Conservation (phyloP, 148 eudicot genomes). For the Amaranthus cruentus region DNA sequence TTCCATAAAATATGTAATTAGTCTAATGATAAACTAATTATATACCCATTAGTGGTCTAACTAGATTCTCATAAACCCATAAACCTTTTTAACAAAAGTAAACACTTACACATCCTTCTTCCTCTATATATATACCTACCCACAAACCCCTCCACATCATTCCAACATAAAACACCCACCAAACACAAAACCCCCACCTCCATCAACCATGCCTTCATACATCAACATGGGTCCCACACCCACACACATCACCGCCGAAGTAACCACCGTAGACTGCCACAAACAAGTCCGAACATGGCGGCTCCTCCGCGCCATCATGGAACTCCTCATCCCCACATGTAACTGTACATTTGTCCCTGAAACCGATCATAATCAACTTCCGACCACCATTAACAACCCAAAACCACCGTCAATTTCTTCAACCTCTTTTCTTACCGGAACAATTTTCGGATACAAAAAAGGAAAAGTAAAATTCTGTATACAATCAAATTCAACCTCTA, state of each 20-base stretch:
- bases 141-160: background rate
- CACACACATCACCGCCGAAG: constrained; percentile 29
- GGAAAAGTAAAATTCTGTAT: constrained; percentile 58
- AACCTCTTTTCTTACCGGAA: constrained; percentile 34
- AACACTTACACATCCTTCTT: background rate
- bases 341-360: constrained; percentile 33
- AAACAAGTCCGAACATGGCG: constrained; percentile 77
- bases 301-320: constrained; percentile 54
- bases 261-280: constrained; percentile 61
- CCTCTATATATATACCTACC: constrained; percentile 12
- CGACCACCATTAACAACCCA: background rate
- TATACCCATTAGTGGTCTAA: constrained; percentile 23
- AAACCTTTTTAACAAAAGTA: background rate
- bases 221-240: constrained; percentile 16
- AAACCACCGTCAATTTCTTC: too few species aligned
- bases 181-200: background rate
- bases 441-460: constrained; percentile 44
- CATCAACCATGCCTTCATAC: constrained; percentile 10
- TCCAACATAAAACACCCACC: background rate
- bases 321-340: constrained; percentile 61
- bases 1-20: constrained; percentile 15
- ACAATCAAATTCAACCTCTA: constrained; percentile 40
- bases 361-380: too few species aligned
- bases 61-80: constrained; percentile 30
- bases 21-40: constrained; percentile 26